Evolutionary conservation across 1,139 yeast genomes (phyloP), one percentile per base, ranked within the genome.

Genomic region (Taphrina flavorubra): DNA sequence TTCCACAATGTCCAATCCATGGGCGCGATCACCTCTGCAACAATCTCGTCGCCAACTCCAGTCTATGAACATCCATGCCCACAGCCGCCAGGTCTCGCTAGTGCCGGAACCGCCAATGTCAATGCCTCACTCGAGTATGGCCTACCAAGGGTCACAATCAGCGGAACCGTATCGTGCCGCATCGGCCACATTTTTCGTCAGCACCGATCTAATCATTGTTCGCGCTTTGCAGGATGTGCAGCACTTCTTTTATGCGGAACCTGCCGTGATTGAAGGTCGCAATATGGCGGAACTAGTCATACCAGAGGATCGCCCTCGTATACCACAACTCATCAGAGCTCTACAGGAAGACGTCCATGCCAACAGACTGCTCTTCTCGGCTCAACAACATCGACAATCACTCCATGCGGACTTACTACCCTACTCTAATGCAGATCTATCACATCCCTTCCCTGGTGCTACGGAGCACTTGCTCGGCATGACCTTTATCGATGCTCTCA

Each of bases 371-470:
- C 62, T 58, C 62, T 44, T 58, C 31, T 16, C 31, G 10, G 53
- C 53, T 44, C 62, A 58, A 20, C 36, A 42, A 7, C 39, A 58
- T 39, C 51, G 62, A 31, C 62, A 58, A 44, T 10, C 42, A 1
- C 62, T 58, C 11, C 42, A 25, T 8, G 25, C 39, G 20, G 62
- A 58, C 31, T 44, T 58, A 10, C 53, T 36, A 31, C 62, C 53
- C 20, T 58, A 58, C 51, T 11, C 62, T 13, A 58, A 58, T 31
- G 25, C 51, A 8, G 62, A 58, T 31, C 62, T 58, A 16, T 42
- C 53, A 8, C 62, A 58, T 34, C 62, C 62, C n/a, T 58, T 58
- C 16, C 62, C 62, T 2, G 62, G 62, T 8, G 62, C 62, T 44
- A 20, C 34, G 13, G 62, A 58, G 25, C 62, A 58, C 31, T 20